A percentile compares a stretch with the other conserved stretches of the same genome.
Conservation (phyloP, 768 basidiomycete genomes). For the Lepiota brunneoincarnata region DNA sequence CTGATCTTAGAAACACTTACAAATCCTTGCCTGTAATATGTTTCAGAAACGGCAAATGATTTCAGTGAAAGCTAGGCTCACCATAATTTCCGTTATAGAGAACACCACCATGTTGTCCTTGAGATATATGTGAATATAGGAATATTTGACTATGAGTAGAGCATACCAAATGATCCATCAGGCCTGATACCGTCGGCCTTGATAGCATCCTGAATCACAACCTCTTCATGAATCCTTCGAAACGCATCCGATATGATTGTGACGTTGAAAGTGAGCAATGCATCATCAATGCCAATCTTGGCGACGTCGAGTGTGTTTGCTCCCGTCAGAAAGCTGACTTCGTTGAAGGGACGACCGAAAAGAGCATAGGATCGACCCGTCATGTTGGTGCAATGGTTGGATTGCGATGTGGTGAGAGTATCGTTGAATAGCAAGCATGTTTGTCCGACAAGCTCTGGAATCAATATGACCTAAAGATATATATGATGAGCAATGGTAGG, state of each 20-base stretch:
- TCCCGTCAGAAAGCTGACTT: slow-evolving; percentile 51
- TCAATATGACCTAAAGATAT: slow-evolving; percentile 51
- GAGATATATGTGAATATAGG: neutral
- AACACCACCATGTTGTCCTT: slow-evolving; percentile 60
- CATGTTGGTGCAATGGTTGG: slow-evolving; percentile 46
- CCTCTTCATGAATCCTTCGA: slow-evolving; percentile 46
- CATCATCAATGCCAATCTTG: slow-evolving; percentile 56
- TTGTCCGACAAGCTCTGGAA: slow-evolving; percentile 56
- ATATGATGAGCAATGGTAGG: neutral
- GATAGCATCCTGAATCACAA: slow-evolving; percentile 43
- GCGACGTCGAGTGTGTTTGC: slow-evolving; percentile 68
- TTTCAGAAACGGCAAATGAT: neutral
- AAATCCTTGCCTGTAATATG: slow-evolving; percentile 38
- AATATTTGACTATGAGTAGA: neutral
- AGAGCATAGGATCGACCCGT: slow-evolving; percentile 48
- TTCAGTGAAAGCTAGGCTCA: slow-evolving; percentile 16
- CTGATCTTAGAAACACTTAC: slow-evolving; percentile 47
- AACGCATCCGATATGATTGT: slow-evolving; percentile 50
- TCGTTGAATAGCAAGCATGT: slow-evolving; percentile 53
- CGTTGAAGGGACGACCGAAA: slow-evolving; percentile 40
- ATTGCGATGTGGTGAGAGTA: slow-evolving; percentile 39
- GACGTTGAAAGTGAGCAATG: slow-evolving; percentile 36
- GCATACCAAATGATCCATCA: slow-evolving; percentile 47
- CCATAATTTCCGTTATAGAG: slow-evolving; percentile 75
- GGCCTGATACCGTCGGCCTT: slow-evolving; percentile 60